phyloP scores from a whole-genome alignment of 768 basidiomycete genomes.

The Amylocystis lapponica region DNA sequence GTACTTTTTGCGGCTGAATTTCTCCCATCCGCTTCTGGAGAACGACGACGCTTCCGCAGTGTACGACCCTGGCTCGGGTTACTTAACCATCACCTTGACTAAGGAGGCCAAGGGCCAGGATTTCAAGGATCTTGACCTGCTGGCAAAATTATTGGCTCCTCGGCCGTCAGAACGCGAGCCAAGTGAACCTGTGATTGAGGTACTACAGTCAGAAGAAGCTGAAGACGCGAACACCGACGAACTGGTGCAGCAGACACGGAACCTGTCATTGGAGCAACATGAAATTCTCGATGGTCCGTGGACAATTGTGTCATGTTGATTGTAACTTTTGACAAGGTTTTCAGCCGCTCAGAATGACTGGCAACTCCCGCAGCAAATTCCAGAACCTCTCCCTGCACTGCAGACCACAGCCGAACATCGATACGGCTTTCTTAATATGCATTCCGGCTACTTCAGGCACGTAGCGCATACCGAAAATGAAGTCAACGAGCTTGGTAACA shows the following conservation, averaged over 20 bases:
- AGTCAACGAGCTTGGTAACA: constrained; percentile 68
- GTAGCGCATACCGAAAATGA: constrained; percentile 75
- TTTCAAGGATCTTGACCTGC: constrained; percentile 73
- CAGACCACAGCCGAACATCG: constrained; percentile 38
- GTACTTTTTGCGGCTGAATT: constrained; percentile 78
- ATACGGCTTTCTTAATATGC: constrained; percentile 75
- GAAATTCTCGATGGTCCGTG: constrained; percentile 52
- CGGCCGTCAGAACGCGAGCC: constrained; percentile 33
- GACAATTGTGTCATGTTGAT: not conserved
- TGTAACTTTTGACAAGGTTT: not conserved
- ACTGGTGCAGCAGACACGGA: constrained; percentile 37
- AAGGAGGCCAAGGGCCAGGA: constrained; percentile 62
- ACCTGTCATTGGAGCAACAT: constrained; percentile 42
- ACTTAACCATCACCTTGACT: constrained; percentile 64
- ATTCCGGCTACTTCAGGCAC: constrained; percentile 72
- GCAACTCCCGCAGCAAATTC: constrained; percentile 63
- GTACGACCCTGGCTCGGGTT: constrained; percentile 78
- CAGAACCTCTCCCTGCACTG: constrained; percentile 34
- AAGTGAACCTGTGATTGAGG: constrained; percentile 48
- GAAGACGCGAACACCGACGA: constrained; percentile 25
- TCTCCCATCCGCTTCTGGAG: constrained; percentile 60
- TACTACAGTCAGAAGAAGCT: constrained; percentile 29
- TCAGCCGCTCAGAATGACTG: constrained; percentile 76
- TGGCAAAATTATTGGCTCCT: constrained; percentile 74
- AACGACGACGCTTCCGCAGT: constrained; percentile 61